Percentiles rank a stretch among this genome's conserved stretches.
Conservation (phyloP, 2,329 filamentous ascomycete species). For the Dothiorella sarmentorum region DNA sequence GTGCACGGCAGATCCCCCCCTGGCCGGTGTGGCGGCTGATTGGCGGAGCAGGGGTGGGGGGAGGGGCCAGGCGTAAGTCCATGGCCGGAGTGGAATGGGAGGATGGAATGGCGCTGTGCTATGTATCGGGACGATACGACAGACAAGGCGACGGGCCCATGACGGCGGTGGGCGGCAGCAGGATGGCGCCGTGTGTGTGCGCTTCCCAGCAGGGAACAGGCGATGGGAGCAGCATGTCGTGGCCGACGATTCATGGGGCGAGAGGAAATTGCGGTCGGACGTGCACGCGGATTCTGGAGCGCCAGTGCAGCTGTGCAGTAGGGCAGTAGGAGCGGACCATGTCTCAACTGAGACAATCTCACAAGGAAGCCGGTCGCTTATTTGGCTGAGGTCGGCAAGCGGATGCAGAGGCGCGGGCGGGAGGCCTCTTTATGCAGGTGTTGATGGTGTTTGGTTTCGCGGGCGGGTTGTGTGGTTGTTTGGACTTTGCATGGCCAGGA, state of each 20-base stretch:
- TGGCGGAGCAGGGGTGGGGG: constrained; percentile 12
- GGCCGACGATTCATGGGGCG: constrained; percentile 7
- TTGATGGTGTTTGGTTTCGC: neutral
- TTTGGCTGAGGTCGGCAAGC: neutral
- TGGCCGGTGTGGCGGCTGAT: constrained; percentile 11
- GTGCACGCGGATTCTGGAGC: neutral
- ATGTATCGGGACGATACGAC: neutral
- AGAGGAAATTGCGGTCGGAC: constrained; percentile 10
- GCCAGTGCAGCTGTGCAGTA: neutral
- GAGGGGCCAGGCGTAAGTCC: constrained; percentile 1
- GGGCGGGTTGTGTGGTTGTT: neutral
- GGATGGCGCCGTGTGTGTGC: neutral
- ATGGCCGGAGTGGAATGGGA: neutral
- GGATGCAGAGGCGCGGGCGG: neutral
- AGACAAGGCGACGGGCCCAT: neutral
- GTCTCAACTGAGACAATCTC: neutral
- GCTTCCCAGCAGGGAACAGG: neutral
- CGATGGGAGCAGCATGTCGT: constrained; percentile 2
- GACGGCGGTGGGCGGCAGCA: neutral
- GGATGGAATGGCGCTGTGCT: neutral
- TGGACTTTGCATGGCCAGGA: too few species aligned
- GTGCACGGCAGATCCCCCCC: constrained; percentile 14
- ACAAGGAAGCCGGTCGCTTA: too few species aligned
- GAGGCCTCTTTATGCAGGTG: neutral
- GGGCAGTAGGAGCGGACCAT: neutral